Percentiles rank a stretch among this genome's conserved stretches.
These are phyloP conservation scores for Salinomyces thailandicus DNA, from an alignment of 2,329 filamentous ascomycete genomes.

Conservation along the genomic window DNA sequence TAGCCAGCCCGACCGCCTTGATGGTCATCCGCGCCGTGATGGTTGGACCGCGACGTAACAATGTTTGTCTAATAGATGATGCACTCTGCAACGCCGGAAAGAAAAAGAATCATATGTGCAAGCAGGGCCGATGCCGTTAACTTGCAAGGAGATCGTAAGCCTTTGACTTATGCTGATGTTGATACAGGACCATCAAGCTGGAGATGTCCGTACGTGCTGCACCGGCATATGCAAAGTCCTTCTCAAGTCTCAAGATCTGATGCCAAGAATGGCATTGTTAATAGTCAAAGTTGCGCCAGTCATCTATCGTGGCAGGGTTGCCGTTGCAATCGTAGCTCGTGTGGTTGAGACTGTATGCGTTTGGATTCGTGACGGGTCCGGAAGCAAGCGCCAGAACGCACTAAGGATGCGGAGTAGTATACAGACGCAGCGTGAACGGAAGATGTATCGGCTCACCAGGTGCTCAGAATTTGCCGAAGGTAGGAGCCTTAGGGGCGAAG, in stretches of 20 bases:
- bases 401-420: conserved; percentile 8
- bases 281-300: conserved; percentile 4
- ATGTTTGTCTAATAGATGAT: neutral
- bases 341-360: conserved; percentile 6
- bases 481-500: conserved; percentile 12
- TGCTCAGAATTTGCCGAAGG: conserved; percentile 19
- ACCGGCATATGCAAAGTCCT: conserved; percentile 4
- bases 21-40: neutral
- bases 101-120: neutral
- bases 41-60: neutral
- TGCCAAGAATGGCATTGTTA: neutral
- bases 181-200: conserved; percentile 5
- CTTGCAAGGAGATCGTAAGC: neutral
- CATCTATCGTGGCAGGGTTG: conserved; percentile 5
- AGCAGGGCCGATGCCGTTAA: neutral
- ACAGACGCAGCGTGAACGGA: neutral
- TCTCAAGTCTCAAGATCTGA: conserved; percentile 1
- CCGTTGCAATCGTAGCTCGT: conserved; percentile 10
- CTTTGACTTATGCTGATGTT: conserved; percentile 4
- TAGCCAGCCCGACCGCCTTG: neutral
- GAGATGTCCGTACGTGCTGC: conserved; percentile 1
- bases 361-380: neutral
- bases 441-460: neutral
- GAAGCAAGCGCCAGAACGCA: neutral
- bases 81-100: neutral